Base-by-base conservation (phyloP, 2,329 filamentous ascomycete species). In the Microcyclospora pomicola region DNA sequence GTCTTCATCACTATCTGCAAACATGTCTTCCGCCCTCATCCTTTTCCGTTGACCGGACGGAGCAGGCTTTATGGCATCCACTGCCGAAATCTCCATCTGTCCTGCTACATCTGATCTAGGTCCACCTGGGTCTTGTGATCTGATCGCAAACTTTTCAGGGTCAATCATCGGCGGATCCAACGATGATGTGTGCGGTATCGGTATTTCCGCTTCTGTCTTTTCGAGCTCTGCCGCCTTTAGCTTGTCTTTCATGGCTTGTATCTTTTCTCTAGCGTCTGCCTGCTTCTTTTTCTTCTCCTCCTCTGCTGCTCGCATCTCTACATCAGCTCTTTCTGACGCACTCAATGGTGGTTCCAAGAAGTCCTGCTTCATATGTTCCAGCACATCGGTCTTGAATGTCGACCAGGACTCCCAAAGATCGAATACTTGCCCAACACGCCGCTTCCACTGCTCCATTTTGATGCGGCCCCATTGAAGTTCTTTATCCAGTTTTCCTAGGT, bases 21-120 rank as follows among this genome's bases (percentile, higher is more conserved):
- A 92, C 82, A 91, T 87, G 54, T 91, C 83, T 48, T 82, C 81
- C 4, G 83, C 82, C 48, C 77, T 76, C 59, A 83, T 80, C 44
- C 80, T 71, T 53, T 73, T 80, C 49, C 72, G 66, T 46, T 66
- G 53, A 40, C 54, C 35, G 27, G 38, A 19, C 15, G 43, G 37
- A 19, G 35, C 34, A 37, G 42, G 51, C 51, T 43, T 58, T 60
- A 34, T 49, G 51, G 19, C 19, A 24, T 24, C 7, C 7, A 7
- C 19, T 24, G 19, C 19, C 7, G 19, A 4, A 24, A 24, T 7
- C 7, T 4, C 5, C 19, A 24, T 7, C 19, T 5, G 19, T 24
- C 7, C 19, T 7, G 5, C 19, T 24, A 24, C 19, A 24, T 24
- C 19, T 24, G 19, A 24, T 7, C 19, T 24, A 24, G 19, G 19